Percentiles rank a stretch among this genome's conserved stretches.
Conservation (phyloP, 2,329 filamentous ascomycete genomes). For the Dothiorella sarmentorum region DNA sequence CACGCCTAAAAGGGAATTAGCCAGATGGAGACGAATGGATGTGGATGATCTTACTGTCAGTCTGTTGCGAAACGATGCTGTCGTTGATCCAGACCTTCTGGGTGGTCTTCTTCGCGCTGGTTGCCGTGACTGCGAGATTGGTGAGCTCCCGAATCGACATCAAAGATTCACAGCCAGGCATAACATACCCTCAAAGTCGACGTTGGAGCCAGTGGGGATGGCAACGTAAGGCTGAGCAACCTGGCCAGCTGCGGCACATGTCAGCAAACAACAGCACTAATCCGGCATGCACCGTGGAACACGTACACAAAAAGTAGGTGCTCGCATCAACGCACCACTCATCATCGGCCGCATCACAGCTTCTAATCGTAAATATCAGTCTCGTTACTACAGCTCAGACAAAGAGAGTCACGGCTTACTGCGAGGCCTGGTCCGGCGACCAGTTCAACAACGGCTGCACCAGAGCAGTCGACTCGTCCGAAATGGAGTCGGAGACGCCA, state of each 20-base stretch:
- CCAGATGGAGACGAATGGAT: neutral
- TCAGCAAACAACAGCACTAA: neutral
- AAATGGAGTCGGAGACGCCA: constrained; percentile 7
- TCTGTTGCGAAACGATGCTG: constrained; percentile 7
- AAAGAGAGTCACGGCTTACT: neutral
- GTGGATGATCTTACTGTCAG: neutral
- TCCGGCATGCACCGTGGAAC: neutral
- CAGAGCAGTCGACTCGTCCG: neutral
- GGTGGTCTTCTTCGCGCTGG: neutral
- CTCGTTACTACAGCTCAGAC: too few relatives aligned
- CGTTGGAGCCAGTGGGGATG: neutral
- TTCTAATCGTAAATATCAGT: neutral
- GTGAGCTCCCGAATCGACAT: neutral
- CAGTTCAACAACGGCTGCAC: constrained; percentile 17
- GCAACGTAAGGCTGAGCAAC: neutral
- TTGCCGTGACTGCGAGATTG: neutral
- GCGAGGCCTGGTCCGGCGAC: constrained; percentile 2
- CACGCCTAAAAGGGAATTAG: neutral
- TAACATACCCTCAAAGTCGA: neutral
- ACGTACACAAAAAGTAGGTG: neutral
- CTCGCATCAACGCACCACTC: constrained; percentile 17
- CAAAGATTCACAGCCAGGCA: rapidly evolving
- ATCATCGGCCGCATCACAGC: neutral
- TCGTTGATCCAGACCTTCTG: constrained; percentile 12
- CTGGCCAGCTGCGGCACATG: neutral